Evolutionary conservation across 208 protist species (phyloP).

Genomic region (Trypanosoma rangeli): DNA sequence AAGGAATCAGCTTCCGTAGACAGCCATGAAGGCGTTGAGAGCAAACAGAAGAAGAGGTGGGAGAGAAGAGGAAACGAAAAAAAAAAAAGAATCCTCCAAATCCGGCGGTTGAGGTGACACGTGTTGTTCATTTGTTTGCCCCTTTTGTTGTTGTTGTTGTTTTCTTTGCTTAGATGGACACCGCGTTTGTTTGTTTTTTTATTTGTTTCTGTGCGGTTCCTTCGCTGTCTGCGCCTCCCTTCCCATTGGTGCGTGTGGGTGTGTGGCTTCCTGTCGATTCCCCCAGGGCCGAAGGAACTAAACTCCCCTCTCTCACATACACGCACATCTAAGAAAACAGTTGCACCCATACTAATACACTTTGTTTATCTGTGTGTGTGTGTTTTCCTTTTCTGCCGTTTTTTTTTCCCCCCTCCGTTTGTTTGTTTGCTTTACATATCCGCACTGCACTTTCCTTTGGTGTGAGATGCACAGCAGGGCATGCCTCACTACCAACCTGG

Average conservation of each 20-base stretch:
- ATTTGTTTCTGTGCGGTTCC: too few species aligned
- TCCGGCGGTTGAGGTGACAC: too few species aligned
- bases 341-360: too few species aligned
- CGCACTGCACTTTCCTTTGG: neutral
- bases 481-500: slow-evolving; percentile 75
- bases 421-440: slow-evolving; percentile 11
- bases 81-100: too few species aligned
- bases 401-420: slow-evolving; percentile 6
- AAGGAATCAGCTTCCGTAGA: slow-evolving; percentile 76
- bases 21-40: slow-evolving; percentile 16
- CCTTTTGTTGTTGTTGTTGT: too few species aligned
- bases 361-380: slow-evolving; percentile 18
- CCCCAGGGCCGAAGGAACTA: too few species aligned
- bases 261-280: neutral
- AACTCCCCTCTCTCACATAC: neutral
- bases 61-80: too few species aligned
- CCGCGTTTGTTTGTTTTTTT: neutral
- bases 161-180: too few species aligned
- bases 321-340: too few species aligned
- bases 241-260: neutral
- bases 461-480: slow-evolving; percentile 6
- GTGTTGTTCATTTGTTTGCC: too few species aligned
- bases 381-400: slow-evolving; percentile 32
- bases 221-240: too few species aligned
- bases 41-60: slow-evolving; percentile 2